A percentile compares a stretch with the other conserved stretches of the same genome.
Conservation (phyloP, 129 eudicot genomes). For the Chrysanthemum makinoi region DNA sequence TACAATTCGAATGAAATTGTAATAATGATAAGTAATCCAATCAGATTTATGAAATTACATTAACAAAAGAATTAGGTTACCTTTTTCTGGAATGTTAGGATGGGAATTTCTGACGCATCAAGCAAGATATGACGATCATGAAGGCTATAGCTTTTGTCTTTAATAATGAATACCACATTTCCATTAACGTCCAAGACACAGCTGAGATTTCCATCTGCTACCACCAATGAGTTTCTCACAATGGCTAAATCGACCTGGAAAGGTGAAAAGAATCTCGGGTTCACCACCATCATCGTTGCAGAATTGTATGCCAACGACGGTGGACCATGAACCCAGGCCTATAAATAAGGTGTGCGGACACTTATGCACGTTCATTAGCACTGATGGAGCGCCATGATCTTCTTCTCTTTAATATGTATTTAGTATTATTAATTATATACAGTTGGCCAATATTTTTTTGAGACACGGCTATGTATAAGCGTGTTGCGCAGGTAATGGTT, state of each 20-base stretch:
- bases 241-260: constrained; percentile 28
- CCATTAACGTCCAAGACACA: constrained; percentile 32
- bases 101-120: constrained; percentile 33
- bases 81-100: constrained; percentile 36
- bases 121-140: constrained; percentile 35
- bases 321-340: constrained; percentile 25
- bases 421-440: neutral
- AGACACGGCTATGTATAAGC: neutral
- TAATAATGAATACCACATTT: constrained; percentile 28
- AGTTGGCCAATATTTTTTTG: constrained; percentile 12
- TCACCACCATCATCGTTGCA: constrained; percentile 33
- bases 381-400: constrained; percentile 10
- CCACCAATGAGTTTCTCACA: constrained; percentile 29
- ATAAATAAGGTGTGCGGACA: neutral
- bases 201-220: constrained; percentile 34
- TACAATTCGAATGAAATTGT: too few species aligned
- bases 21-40: too few species aligned
- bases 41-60: too few species aligned
- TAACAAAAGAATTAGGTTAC: neutral
- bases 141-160: constrained; percentile 34
- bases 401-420: neutral
- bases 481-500: constrained; percentile 9
- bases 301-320: constrained; percentile 8
- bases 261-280: constrained; percentile 36
- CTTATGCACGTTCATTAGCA: constrained; percentile 21